Evolutionary conservation across 1,139 yeast genomes (phyloP), one percentile per base, ranked within the genome.

Genomic region (Nakaseomyces kungkrabaensis): DNA sequence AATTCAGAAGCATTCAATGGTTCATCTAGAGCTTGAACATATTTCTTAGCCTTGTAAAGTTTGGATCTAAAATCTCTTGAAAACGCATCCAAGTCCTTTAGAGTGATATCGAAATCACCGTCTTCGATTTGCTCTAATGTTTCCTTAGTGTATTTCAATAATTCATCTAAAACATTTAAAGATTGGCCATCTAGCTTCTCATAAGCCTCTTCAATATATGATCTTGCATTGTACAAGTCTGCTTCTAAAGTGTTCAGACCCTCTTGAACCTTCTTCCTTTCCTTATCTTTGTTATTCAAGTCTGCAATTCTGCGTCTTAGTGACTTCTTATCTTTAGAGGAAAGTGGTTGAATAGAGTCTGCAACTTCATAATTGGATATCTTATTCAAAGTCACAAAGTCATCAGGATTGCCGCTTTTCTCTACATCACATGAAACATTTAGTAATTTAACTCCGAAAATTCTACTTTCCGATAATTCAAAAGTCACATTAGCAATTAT

Each of bases 71-170:
- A 57, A 7, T 61, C 63, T 1, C 61, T 60, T 10, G 66, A 59
- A 53, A 61, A 73, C 7, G 61, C 58, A 27, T 67, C 64, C 37
- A 72, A 59, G 45, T 63, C 61, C 51, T 70, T 70, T 41, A 74
- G 52, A 1, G 73, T 55, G 1, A 87, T 77, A 32, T 71, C 72
- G 50, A 80, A 85, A 49, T 87, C 77, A 25, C 82, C 90, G 56
- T 77, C 81, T 50, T 87, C 95, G 37, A 88, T 70, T 96, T 96
- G 87, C 54, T 85, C 94, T 48, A 85, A 68, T 26, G 74, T 69
- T 26, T 79, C 82, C 32, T 70, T 56, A 1, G 83, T 75, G 3
- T 67, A 42, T 0, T 63, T 62, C 1, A 72, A 56, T 5, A 76
- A 71, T 8, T 63, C 62, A 4, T 67, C 70, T 3, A 73, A 48